Evolutionary conservation across 345 rosid genomes (phyloP), one percentile per base, ranked within the genome.

Genomic region (Mercurialis annua): DNA sequence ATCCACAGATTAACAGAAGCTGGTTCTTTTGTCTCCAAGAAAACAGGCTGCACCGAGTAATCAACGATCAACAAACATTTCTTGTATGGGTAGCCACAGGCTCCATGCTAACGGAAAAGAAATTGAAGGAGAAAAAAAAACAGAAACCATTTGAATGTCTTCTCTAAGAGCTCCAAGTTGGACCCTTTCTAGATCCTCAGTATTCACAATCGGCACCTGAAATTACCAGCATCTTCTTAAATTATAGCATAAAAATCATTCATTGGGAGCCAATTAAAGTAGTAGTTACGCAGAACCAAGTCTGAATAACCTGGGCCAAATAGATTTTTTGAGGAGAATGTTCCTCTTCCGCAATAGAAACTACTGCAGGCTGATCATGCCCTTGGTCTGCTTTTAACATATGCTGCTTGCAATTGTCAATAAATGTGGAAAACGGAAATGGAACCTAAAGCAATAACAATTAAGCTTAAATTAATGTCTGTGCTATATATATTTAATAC

Each of bases 1-100:
- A 94, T 91, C 97, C 96, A 94, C 59, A 94, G 70, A 78, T 94
- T 91, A 73, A 89, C 71, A 50, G 96, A 86, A 71, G 97, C 82
- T 52, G 91, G 36, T 69, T 77, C 69, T 71, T 85, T 86, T 66
- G n/a, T 67, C 77, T 52, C 87, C 79, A 89, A 70, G 65, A 87
- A 52, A 20, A 72, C 44, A 68, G 97, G 99, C 96, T 89, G 76
- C 59, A 68, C 40, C 71, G 71, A 76, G 52, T 34, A 57, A 81
- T 65, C 47, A 63, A 75, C 58, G 27, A 23, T n/a, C 52, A 69
- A 60, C 5, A 51, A 20, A 33, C 5, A n/a, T 36, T 55, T 47
- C 33, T 43, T 1, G 26, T n/a, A 1, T 12, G n/a, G 56, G 60
- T 11, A 78, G 66, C 70, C 49, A 30, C 11, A 38, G 18, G 72